Conservation (phyloP, 495 filamentous ascomycete genomes). For the Glutinoglossum americanum region DNA sequence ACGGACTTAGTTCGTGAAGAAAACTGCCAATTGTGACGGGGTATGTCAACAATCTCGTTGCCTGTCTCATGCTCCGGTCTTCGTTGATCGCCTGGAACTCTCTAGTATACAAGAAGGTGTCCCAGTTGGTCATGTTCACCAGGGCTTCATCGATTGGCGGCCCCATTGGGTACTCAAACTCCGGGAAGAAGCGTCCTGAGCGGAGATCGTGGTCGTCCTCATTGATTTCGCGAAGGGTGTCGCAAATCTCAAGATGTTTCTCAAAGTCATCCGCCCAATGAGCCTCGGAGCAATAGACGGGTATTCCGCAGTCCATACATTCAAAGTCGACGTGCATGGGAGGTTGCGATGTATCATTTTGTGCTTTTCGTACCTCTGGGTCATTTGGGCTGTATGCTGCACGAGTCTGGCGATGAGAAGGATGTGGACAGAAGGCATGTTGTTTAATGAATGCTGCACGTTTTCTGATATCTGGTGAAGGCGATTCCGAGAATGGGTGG, state of each 20-base stretch:
- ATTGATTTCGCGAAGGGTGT: slow-evolving; percentile 75
- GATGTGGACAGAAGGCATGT: slow-evolving; percentile 82
- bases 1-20: slow-evolving; percentile 82
- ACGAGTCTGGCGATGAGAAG: slow-evolving; percentile 50
- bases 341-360: slow-evolving; percentile 28
- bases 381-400: slow-evolving; percentile 35
- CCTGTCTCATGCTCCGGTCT: slow-evolving; percentile 71
- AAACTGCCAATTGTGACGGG: slow-evolving; percentile 80
- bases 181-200: slow-evolving; percentile 75
- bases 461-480: slow-evolving; percentile 58
- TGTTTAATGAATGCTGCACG: slow-evolving; percentile 77
- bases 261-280: slow-evolving; percentile 95
- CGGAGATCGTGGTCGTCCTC: slow-evolving; percentile 94
- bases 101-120: slow-evolving; percentile 79
- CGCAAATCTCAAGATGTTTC: slow-evolving; percentile 75
- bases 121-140: slow-evolving; percentile 97
- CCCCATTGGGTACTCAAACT: slow-evolving; percentile 79
- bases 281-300: slow-evolving; percentile 75
- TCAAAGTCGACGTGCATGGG: slow-evolving; percentile 74
- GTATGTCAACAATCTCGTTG: slow-evolving; percentile 80
- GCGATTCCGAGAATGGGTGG: slow-evolving; percentile 74
- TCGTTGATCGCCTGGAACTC: slow-evolving; percentile 76
- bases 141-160: slow-evolving; percentile 76
- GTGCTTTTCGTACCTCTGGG: slow-evolving; percentile 31
- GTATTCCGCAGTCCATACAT: slow-evolving; percentile 90